Evolutionary conservation across 2,329 filamentous ascomycete genomes (phyloP), one percentile per base, ranked within the genome.

Genomic region (Daldinia sp.): DNA sequence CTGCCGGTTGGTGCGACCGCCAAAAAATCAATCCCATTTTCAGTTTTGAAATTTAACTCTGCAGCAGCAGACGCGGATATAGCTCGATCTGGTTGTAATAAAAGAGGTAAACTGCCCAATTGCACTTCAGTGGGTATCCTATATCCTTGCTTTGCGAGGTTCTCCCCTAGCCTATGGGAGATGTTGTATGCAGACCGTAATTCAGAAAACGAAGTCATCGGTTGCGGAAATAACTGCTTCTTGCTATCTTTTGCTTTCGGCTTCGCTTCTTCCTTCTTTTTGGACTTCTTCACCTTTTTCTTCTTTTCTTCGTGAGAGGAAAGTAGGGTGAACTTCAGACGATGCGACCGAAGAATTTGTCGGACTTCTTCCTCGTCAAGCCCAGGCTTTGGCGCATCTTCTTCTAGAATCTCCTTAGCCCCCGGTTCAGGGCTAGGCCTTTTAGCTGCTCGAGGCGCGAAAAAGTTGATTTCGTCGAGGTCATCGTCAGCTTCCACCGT

Each of bases 1-100:
- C 95, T 98, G 26, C 96, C 96, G 0, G 96, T 99, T 1, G 96
- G 96, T 2, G 96, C 96, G 48, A 98, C 90, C 0, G 93, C 93
- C 70, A 99, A 81, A 42, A 99, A 88, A 82, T 99, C 91, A 4
- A 95, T 83, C 12, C 79, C 79, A 56, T 73, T 69, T 6, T 70
- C 44, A 6, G 72, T 69, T 30, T 72, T 71, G 30, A 77, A 70
- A 13, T 75, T 73, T 20, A 83, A 65, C 20, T 80, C 79, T 23
- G 76, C 76, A 28, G 78, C 80, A 3, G 77, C 78, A 12, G 77
- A 76, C 20, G 78, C 67, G 33, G 68, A 35, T 6, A 89, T 80
- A 0, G 87, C 87, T 63, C 79, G 82, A 68, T 84, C 82, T 0
- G 88, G 84, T 15, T 85, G 80, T 33, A 98, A 82, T 39, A 98